Conservation (phyloP, 768 basidiomycete species). For the Boletus sp. region DNA sequence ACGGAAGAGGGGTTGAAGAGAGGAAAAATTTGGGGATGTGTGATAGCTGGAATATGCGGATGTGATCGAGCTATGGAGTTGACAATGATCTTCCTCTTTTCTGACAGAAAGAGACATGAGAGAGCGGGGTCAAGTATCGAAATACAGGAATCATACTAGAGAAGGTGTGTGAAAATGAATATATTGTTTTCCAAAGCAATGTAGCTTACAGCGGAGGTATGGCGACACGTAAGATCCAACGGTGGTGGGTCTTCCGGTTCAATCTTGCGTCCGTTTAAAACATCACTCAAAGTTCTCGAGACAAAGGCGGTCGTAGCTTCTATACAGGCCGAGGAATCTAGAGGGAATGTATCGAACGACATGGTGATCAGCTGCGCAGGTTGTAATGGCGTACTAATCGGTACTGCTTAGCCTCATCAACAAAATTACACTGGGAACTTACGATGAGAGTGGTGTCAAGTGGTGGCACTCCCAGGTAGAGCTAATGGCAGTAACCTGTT, state of each 20-base stretch:
- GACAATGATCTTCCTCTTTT: slow-evolving; percentile 43
- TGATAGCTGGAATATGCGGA: slow-evolving; percentile 53
- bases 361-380: slow-evolving; percentile 49
- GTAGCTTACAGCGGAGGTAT: slow-evolving; percentile 43
- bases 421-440: slow-evolving; percentile 25
- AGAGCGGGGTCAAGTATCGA: slow-evolving; percentile 22
- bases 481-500: slow-evolving; percentile 63
- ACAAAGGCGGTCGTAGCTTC: slow-evolving; percentile 50
- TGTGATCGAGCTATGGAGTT: slow-evolving; percentile 39
- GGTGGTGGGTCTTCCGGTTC: slow-evolving; percentile 47
- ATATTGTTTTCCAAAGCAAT: background rate
- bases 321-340: slow-evolving; percentile 36
- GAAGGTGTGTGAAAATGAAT: background rate
- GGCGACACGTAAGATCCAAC: slow-evolving; percentile 49
- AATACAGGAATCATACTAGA: slow-evolving; percentile 12
- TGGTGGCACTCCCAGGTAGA: slow-evolving; percentile 60
- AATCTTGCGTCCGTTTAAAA: slow-evolving; percentile 47
- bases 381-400: slow-evolving; percentile 40
- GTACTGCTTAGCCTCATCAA: slow-evolving; percentile 3
- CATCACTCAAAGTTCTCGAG: slow-evolving; percentile 42
- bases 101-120: slow-evolving; percentile 47
- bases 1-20: slow-evolving; percentile 70
- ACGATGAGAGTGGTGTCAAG: slow-evolving; percentile 40
- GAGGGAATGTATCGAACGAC: slow-evolving; percentile 40
- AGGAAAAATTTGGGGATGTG: slow-evolving; percentile 67